A percentile compares a stretch with the other conserved stretches of the same genome.
Conservation (phyloP, 1,139 yeast species). For the Candida albicans region DNA sequence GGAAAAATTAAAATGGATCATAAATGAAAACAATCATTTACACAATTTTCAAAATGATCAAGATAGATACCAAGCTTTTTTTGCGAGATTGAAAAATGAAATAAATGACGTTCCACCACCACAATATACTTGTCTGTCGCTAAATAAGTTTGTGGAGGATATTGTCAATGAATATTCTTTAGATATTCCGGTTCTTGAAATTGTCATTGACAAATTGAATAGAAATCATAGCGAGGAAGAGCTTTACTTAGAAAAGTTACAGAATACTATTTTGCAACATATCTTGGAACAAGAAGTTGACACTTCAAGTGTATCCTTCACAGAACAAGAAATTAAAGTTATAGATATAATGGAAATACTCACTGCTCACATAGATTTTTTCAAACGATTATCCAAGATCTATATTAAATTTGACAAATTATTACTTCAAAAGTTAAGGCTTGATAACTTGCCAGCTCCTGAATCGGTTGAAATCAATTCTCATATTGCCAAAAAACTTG, state of each 20-base stretch:
- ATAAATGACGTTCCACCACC: constrained; percentile 1
- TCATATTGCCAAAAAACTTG: neutral
- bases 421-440: constrained; percentile 4
- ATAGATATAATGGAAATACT: constrained; percentile 5
- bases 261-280: constrained; percentile 3
- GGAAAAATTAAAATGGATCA: neutral
- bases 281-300: constrained; percentile 3
- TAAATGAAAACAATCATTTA: constrained; percentile 1
- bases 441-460: constrained; percentile 3
- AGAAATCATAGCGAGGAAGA: constrained; percentile 2
- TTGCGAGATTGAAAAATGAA: constrained; percentile 1
- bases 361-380: constrained; percentile 7
- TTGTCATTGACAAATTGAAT: constrained; percentile 2
- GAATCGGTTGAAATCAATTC: neutral
- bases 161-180: constrained; percentile 1
- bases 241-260: constrained; percentile 1
- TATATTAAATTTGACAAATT: constrained; percentile 1
- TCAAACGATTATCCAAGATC: constrained; percentile 1
- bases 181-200: neutral
- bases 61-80: neutral
- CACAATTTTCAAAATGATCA: constrained; percentile 1
- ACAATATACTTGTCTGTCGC: neutral
- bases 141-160: constrained; percentile 2
- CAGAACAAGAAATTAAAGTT: constrained; percentile 3
- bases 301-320: constrained; percentile 5